Base-by-base conservation (phyloP, 1,284 basidiomycete species). In the Farysia itapuensis region DNA sequence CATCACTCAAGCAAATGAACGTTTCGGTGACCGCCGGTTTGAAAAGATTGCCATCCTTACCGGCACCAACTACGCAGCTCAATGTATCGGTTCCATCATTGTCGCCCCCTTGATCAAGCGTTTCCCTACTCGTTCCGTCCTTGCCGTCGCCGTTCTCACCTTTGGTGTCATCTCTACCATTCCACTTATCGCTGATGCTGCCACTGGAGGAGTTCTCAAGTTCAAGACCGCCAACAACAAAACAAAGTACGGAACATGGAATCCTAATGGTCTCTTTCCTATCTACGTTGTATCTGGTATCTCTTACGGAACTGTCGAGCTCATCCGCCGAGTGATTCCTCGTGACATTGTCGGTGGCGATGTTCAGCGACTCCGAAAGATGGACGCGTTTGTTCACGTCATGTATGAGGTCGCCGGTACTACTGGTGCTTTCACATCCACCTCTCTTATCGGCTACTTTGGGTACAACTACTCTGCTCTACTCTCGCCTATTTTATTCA, bases 371-470 rank as follows among this genome's bases (percentile, higher is more conserved):
- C 68, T 78, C 5, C 57, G 75, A 33, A 67, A 72, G 45, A 78
- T 77, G 76, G 77, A 78, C 40, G 77, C 77, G 14, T 68, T 71
- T 28, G 74, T 77, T 9, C 77, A 78, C 59, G 67, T 77, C 40
- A 58, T 76, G 40, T 78, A 78, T 64, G 76, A 78, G 61, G 60
- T 78, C 18, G 77, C 77, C 15, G 77, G 77, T 43, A 78, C 77
- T n/a, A 49, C 67, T 4, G 77, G 75, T 38, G 77, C 77, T 4
- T 74, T 78, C 39, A 71, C 74, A 21, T 78, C 77, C 13, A 65
- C 74, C n/a, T 39, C 69, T 15, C 60, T 77, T 28, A 77, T 78
- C 50, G 64, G 65, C 23, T 61, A 69, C 30, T 69, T 77, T 39
- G 77, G 77, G 16, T 77, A 78, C 72, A 77, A 78, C 66, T 75